Conservation (phyloP, 176 grass and related monocot species). For the Elaeis guineensis region DNA sequence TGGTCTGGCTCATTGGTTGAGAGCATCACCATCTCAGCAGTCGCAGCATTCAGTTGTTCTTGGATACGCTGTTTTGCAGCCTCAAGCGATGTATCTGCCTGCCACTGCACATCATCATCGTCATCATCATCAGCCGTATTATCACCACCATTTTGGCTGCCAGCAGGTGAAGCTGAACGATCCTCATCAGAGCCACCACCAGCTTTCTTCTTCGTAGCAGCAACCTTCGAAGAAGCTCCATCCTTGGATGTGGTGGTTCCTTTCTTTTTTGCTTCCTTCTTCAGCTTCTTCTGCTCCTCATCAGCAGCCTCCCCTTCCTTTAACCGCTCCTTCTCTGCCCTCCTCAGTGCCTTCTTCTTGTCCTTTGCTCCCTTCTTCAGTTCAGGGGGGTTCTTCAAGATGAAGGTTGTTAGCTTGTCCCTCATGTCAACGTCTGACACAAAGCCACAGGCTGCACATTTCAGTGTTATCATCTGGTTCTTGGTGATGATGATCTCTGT, state of each 20-base stretch:
- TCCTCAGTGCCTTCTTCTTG: not conserved
- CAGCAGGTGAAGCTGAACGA: conserved; percentile 40
- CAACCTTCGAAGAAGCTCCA: conserved; percentile 7
- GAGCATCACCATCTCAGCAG: conserved; percentile 85
- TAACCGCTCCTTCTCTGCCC: conserved; percentile 2
- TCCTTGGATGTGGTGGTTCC: not conserved
- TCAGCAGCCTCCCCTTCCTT: conserved; percentile 12
- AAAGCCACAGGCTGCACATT: conserved; percentile 11
- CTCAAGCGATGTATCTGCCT: conserved; percentile 64
- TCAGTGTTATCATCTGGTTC: conserved; percentile 8
- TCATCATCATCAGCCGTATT: conserved; percentile 38
- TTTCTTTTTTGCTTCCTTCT: conserved; percentile 11
- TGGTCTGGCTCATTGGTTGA: conserved; percentile 36
- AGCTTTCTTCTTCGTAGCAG: conserved; percentile 31
- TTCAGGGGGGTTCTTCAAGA: conserved; percentile 7
- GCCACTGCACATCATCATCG: conserved; percentile 61
- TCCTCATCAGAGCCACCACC: conserved; percentile 55
- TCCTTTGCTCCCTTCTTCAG: conserved; percentile 6
- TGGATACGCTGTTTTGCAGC: conserved; percentile 68
- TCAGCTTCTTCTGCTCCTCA: conserved; percentile 4
- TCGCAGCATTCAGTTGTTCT: conserved; percentile 70
- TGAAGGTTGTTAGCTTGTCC: conserved; percentile 5
- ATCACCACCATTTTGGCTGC: conserved; percentile 30
- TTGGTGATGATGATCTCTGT: conserved; percentile 8
- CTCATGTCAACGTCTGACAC: conserved; percentile 3